phyloP scores from a whole-genome alignment of 2,329 filamentous ascomycete species.

The Myotisia sp. region DNA sequence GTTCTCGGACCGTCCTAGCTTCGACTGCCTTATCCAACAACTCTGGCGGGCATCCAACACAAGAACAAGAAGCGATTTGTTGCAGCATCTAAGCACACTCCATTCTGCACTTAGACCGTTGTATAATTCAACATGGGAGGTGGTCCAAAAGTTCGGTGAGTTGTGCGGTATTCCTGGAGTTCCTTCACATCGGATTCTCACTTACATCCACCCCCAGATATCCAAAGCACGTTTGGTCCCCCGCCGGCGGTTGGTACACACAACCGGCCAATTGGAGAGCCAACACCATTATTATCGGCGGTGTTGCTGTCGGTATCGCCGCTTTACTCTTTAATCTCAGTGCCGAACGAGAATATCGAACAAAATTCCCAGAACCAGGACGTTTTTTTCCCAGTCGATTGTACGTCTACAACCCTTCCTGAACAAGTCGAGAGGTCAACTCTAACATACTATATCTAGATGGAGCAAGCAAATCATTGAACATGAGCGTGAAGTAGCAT shows the following conservation, averaged over 20 bases:
- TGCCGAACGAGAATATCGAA: constrained; percentile 57
- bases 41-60: too few relatives aligned
- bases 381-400: constrained; percentile 74
- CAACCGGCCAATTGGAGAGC: constrained; percentile 89
- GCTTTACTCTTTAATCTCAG: constrained; percentile 57
- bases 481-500: constrained; percentile 43
- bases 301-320: constrained; percentile 52
- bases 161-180: too few relatives aligned
- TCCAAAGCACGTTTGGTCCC: constrained; percentile 99
- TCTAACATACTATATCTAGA: constrained; percentile 26
- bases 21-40: neutral
- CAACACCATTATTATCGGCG: constrained; percentile 69
- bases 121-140: constrained; percentile 49
- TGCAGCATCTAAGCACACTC: too few relatives aligned
- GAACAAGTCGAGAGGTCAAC: constrained; percentile 16
- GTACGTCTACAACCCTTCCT: constrained; percentile 36
- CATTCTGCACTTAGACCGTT: too few relatives aligned
- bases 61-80: too few relatives aligned
- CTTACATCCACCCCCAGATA: constrained; percentile 48
- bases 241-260: constrained; percentile 91
- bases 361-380: constrained; percentile 60
- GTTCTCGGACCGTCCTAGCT: neutral
- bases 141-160: constrained; percentile 62
- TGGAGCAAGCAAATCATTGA: constrained; percentile 61
- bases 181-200: constrained; percentile 39